These are phyloP conservation scores for Leptographium lundbergii DNA, from an alignment of 2,329 filamentous ascomycete genomes.

Conservation along the genomic window DNA sequence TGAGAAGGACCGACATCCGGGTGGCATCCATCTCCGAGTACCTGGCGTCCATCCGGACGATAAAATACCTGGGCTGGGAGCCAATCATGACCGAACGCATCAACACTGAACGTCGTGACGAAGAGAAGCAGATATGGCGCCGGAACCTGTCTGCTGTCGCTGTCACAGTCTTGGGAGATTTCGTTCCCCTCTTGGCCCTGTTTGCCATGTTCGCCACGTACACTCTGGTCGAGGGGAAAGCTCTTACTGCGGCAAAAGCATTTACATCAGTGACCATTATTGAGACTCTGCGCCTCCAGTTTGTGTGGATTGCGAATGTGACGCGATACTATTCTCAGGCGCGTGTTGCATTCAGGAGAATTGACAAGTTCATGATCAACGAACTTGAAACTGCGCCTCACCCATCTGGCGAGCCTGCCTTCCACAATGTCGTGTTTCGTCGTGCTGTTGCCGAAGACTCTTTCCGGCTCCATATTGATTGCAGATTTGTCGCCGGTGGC, in stretches of 20 bases:
- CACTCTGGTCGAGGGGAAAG: conserved; percentile 29
- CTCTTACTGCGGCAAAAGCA: conserved; percentile 41
- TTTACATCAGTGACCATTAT: conserved; percentile 44
- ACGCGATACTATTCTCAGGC: conserved; percentile 25
- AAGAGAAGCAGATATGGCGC: conserved; percentile 42
- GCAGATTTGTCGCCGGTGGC: conserved; percentile 40
- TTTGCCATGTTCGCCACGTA: conserved; percentile 42
- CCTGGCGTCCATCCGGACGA: conserved; percentile 41
- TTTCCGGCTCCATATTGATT: conserved; percentile 35
- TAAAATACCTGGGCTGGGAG: conserved; percentile 52
- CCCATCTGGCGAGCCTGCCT: conserved; percentile 33
- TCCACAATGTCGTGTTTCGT: conserved; percentile 25
- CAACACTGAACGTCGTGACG: conserved; percentile 32
- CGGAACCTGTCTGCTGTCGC: conserved; percentile 33
- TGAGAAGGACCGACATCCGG: conserved; percentile 41
- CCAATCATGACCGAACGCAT: conserved; percentile 37
- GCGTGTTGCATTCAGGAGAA: conserved; percentile 24
- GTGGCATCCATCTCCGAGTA: conserved; percentile 47
- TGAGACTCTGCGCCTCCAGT: conserved; percentile 33
- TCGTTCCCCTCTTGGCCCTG: conserved; percentile 38
- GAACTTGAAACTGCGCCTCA: conserved; percentile 35
- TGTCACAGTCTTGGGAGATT: conserved; percentile 36
- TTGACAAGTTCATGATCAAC: conserved; percentile 42
- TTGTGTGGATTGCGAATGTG: conserved; percentile 19
- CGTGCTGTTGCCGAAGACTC: conserved; percentile 21